phyloP scores from a whole-genome alignment of 352 stramenopile genomes.

The Globisporangium mamillatum region DNA sequence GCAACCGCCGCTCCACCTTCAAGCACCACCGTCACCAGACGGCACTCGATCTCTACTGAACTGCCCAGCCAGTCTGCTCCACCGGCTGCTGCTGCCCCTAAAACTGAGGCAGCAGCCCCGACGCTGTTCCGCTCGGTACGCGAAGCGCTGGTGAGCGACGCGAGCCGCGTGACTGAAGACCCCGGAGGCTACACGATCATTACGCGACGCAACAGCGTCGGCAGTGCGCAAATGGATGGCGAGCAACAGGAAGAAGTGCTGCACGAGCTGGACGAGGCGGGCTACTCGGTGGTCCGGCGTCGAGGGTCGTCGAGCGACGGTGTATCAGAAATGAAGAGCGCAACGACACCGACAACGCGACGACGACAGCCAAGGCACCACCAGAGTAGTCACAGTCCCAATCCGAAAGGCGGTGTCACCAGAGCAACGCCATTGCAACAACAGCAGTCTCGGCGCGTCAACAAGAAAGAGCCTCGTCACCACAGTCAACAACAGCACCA shows the following conservation, averaged over 20 bases:
- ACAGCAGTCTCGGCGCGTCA: constrained; percentile 2
- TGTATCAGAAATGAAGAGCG: constrained; percentile 8
- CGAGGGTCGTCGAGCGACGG: constrained; percentile 15
- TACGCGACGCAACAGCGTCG: constrained; percentile 26
- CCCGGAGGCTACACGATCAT: constrained; percentile 32
- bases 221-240: constrained; percentile 2
- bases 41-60: background rate
- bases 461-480: constrained; percentile 10
- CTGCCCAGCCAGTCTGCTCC: background rate
- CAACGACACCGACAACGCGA: background rate
- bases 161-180: constrained; percentile 21
- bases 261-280: constrained; percentile 35
- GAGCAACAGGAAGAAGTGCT: constrained; percentile 3
- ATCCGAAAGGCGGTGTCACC: background rate
- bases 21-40: background rate
- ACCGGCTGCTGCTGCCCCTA: too few relatives aligned
- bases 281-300: constrained; percentile 54
- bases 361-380: constrained; percentile 9
- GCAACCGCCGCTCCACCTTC: background rate
- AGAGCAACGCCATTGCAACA: background rate
- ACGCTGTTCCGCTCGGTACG: constrained; percentile 41
- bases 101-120: background rate
- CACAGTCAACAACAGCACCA: constrained; percentile 1
- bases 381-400: constrained; percentile 7
- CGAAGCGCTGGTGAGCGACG: constrained; percentile 40